Base-by-base conservation (phyloP, 2,329 filamentous ascomycete genomes). In the Xylaria sp. region DNA sequence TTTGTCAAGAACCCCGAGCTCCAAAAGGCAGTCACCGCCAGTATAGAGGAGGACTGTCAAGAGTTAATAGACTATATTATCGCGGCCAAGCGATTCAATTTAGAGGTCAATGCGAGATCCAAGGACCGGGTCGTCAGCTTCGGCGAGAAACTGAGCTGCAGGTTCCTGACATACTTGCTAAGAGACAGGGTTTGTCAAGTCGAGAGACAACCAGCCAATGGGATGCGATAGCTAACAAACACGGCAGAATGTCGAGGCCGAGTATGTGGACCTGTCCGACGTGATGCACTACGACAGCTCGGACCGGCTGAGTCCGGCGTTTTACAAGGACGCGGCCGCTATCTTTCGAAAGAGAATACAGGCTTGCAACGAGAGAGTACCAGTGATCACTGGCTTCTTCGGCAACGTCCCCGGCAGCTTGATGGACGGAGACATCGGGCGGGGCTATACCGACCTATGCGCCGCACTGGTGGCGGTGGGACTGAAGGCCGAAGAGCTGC, bases 401-500 rank as follows among this genome's bases (percentile, higher is more conserved):
- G 94, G 94, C 54, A 89, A 88, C 53, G 90, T 97, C 2, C 93
- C 93, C 0, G 92, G 92, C 13, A 93, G 92, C 57, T 81, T 99
- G 52, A 85, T 99, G 64, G 90, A 93, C 64, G 85, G 85, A 39
- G 89, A 95, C 64, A 90, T 99, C 60, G 94, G 94, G 18, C 88
- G 94, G 64, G 94, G 94, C 24, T 99, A 99, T 74, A 97, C 94
- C 8, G 94, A 99, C 73, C 83, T 99, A 43, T 97, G 94, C 71
- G 93, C 94, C 11, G 92, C 94, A 5, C 79, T 99, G 16, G 88
- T 92, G 47, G 92, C 94, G 1, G 93, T 99, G 8, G 93, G 92
- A 3, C 78, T 95, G n/a, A 80, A 85, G 64, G 94, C 94, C 1
- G 78, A 88, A 49, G 94, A 99, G 72, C 81, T 99, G 48, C 94